Conservation (phyloP, 768 basidiomycete genomes). For the Mycena indigotica region DNA sequence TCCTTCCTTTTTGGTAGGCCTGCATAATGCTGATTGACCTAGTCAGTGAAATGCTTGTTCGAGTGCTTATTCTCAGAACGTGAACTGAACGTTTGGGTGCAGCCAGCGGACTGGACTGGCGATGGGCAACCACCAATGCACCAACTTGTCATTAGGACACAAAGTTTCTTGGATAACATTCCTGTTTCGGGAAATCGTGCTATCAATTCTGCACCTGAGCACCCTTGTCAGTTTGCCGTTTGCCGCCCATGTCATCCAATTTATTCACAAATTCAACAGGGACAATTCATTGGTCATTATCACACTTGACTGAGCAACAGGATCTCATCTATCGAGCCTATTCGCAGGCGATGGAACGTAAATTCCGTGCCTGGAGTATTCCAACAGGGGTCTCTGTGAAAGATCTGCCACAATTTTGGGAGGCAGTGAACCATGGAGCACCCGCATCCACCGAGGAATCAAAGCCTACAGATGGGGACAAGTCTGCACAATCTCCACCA, state of each 20-base stretch:
- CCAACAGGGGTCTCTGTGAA: conserved; percentile 51
- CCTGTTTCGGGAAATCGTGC: conserved; percentile 40
- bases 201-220: conserved; percentile 26
- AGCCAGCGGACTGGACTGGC: conserved; percentile 56
- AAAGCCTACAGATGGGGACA: background rate
- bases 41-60: conserved; percentile 61
- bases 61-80: conserved; percentile 51
- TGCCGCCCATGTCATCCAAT: background rate
- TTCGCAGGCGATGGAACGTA: conserved; percentile 38
- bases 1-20: background rate
- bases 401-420: conserved; percentile 50
- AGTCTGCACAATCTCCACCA: background rate
- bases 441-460: conserved; percentile 8
- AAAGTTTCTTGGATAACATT: conserved; percentile 45
- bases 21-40: conserved; percentile 2
- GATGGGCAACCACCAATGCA: conserved; percentile 49
- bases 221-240: conserved; percentile 31
- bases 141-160: conserved; percentile 56
- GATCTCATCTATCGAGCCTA: conserved; percentile 41
- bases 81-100: conserved; percentile 65
- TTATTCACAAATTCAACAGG: conserved; percentile 42
- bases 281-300: conserved; percentile 61
- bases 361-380: conserved; percentile 48
- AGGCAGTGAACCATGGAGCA: conserved; percentile 44
- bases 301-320: conserved; percentile 36